Conservation (phyloP, 176 grass and related monocot genomes). For the Chloris gayana region DNA sequence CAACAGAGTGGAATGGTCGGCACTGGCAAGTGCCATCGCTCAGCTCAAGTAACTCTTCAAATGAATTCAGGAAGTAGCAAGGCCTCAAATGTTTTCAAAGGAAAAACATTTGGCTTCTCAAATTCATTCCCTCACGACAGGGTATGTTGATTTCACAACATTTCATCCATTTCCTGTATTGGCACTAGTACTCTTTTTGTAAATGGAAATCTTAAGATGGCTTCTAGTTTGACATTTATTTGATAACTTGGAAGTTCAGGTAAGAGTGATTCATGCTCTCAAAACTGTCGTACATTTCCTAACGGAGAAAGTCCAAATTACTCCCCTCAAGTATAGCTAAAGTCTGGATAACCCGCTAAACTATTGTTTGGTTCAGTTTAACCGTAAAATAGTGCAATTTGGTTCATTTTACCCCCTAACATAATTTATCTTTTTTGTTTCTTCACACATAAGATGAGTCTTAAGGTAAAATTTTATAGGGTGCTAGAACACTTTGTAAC, state of each 20-base stretch:
- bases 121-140: constrained; percentile 75
- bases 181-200: constrained; percentile 16
- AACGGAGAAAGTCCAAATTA: no score
- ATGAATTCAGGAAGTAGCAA: constrained; percentile 53
- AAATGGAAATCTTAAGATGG: background rate
- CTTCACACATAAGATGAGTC: no score
- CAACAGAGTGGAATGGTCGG: constrained; percentile 34
- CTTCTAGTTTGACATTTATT: constrained; percentile 21
- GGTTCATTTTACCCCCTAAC: no score
- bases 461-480: no score
- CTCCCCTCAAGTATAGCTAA: no score
- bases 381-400: no score
- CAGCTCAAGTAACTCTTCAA: constrained; percentile 30
- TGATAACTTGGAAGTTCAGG: background rate
- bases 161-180: constrained; percentile 18
- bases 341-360: no score
- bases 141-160: constrained; percentile 46
- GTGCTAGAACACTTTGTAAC: no score
- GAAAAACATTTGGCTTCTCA: constrained; percentile 86
- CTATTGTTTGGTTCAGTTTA: no score
- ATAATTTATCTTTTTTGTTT: no score
- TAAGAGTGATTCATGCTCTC: constrained; percentile 32
- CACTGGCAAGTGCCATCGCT: constrained; percentile 28
- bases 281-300: constrained; percentile 4
- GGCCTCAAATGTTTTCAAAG: constrained; percentile 70